Conservation (phyloP, 768 basidiomycete genomes). For the Lactifluus subvellereus region DNA sequence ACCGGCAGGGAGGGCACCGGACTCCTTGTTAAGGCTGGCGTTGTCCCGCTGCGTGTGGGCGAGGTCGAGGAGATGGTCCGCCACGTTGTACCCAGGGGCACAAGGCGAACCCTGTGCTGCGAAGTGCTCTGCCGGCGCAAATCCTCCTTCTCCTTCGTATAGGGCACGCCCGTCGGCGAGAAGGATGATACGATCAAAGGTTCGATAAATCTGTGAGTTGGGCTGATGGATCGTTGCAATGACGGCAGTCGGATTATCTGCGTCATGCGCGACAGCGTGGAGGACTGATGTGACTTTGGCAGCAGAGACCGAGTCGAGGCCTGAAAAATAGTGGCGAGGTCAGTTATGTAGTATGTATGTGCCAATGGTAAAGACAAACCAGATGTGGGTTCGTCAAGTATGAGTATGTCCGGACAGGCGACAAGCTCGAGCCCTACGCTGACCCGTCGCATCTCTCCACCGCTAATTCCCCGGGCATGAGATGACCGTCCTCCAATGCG, state of each 20-base stretch:
- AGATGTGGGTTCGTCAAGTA: conserved; percentile 59
- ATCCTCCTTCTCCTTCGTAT: conserved; percentile 49
- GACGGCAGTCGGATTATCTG: conserved; percentile 58
- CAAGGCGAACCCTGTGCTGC: conserved; percentile 41
- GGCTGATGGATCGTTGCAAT: conserved; percentile 69
- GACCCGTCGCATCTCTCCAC: conserved; percentile 61
- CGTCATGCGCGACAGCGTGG: conserved; percentile 62
- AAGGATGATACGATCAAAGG: conserved; percentile 56
- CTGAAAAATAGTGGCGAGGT: conserved; percentile 35
- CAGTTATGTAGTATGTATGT: not conserved
- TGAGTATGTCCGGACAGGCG: conserved; percentile 51
- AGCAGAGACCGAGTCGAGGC: conserved; percentile 28
- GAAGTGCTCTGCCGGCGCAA: conserved; percentile 66
- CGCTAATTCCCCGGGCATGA: conserved; percentile 58
- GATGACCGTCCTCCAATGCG: conserved; percentile 66
- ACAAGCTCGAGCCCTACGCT: conserved; percentile 57
- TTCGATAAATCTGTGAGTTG: conserved; percentile 49
- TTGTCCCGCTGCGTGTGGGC: conserved; percentile 58
- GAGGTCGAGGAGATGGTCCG: conserved; percentile 87
- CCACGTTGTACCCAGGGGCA: conserved; percentile 82
- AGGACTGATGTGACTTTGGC: conserved; percentile 40
- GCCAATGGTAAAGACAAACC: conserved; percentile 44
- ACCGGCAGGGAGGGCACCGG: not conserved
- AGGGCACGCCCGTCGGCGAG: conserved; percentile 48
- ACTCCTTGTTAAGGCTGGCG: conserved; percentile 9